These are phyloP conservation scores for Salix suchowensis DNA, from an alignment of 345 rosid species.

Conservation along the genomic window DNA sequence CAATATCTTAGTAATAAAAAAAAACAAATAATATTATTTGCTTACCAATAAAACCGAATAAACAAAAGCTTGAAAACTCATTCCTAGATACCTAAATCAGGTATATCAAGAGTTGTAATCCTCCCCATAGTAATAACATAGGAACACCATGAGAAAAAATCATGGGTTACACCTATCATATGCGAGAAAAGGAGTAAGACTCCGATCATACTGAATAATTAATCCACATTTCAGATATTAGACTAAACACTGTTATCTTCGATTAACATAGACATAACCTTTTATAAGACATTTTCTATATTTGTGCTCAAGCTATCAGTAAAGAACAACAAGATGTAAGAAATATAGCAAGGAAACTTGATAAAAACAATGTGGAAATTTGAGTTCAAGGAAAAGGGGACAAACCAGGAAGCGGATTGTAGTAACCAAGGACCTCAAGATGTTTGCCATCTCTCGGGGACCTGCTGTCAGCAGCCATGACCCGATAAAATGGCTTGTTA, in stretches of 20 bases:
- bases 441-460: slow-evolving; percentile 85
- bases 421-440: slow-evolving; percentile 73
- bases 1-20: background rate
- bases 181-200: no score
- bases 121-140: no score
- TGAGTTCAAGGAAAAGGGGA: background rate
- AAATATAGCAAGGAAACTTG: no score
- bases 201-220: no score
- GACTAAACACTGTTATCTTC: background rate
- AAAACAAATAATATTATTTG: background rate
- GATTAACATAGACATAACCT: background rate
- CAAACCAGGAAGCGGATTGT: slow-evolving; percentile 71
- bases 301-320: background rate
- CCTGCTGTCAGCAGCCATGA: slow-evolving; percentile 78
- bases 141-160: no score
- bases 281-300: background rate
- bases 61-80: no score
- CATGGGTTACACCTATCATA: no score
- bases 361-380: background rate
- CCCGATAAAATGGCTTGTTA: slow-evolving; percentile 65
- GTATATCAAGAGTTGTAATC: no score
- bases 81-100: background rate
- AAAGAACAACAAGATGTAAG: no score
- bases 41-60: background rate
- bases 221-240: background rate